Evolutionary conservation across 2,329 filamentous ascomycete species (phyloP).

Genomic region (Emericellopsis atlantica): DNA sequence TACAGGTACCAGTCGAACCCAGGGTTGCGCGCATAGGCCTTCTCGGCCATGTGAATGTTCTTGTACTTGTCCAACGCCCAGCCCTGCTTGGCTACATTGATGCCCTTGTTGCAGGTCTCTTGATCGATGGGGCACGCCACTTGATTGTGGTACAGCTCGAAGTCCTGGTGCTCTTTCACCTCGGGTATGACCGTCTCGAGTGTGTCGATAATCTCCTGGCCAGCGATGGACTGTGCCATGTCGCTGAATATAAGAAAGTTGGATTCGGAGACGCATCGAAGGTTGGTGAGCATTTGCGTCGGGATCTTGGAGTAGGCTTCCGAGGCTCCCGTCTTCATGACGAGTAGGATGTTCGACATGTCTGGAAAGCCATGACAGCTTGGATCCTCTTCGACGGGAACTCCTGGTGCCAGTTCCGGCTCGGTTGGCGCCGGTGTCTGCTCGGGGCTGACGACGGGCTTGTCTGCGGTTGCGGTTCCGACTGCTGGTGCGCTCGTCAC

Average conservation of each 20-base stretch:
- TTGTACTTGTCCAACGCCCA: constrained; percentile 52
- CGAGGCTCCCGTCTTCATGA: constrained; percentile 46
- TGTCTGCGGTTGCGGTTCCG: no score
- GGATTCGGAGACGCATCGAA: constrained; percentile 31
- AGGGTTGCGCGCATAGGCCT: constrained; percentile 35
- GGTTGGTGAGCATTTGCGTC: constrained; percentile 38
- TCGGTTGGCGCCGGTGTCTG: no score
- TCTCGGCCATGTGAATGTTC: constrained; percentile 46
- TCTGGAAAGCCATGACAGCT: constrained; percentile 22
- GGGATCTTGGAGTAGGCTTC: constrained; percentile 38
- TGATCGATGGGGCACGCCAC: constrained; percentile 30
- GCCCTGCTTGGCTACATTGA: constrained; percentile 16
- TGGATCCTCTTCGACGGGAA: not conserved
- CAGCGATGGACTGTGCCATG: constrained; percentile 25
- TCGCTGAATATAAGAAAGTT: constrained; percentile 9
- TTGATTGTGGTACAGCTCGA: constrained; percentile 33
- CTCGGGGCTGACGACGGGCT: no score
- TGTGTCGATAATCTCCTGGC: constrained; percentile 30
- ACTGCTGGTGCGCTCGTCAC: no score
- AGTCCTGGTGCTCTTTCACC: constrained; percentile 34
- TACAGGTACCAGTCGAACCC: constrained; percentile 47
- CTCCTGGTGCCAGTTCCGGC: no score
- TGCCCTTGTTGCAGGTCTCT: constrained; percentile 26
- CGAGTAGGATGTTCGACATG: constrained; percentile 30
- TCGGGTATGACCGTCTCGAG: constrained; percentile 29